Base-by-base conservation (phyloP, 2,329 filamentous ascomycete genomes). In the Alternaria sp. region DNA sequence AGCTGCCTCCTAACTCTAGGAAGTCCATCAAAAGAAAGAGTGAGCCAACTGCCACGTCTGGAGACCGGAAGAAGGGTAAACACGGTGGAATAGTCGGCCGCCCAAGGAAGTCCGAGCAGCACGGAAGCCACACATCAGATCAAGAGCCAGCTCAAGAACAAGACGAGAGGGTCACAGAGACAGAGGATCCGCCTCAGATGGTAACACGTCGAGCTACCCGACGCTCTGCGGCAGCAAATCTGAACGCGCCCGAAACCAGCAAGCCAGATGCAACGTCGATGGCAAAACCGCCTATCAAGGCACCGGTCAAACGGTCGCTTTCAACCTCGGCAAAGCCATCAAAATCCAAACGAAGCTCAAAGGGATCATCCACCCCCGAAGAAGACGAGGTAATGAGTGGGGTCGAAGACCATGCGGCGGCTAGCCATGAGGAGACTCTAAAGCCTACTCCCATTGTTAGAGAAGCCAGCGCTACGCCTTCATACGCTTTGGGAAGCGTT, bases 11-110 rank as follows among this genome's bases (percentile, higher is more conserved):
- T 21, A 61, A 50, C 25, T 64, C 59, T 12, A 46, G 60, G 3
- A 47, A 23, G 10, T 37, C 56, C 11, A 62, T 58, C 20, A 75
- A 73, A 44, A 65, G 71, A n/a, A 72, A 70, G 51, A 72, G 64
- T 33, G 67, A 71, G 28, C 46, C 50, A 21, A 57, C 3, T 53
- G 9, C 6, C 37, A 59, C 18, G 21, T 59, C 58, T 15, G 61
- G 59, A 30, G 49, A 46, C 26, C 54, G 28, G 4, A 71, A 73
- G 57, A 69, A 66, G 12, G 58, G 53, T 44, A 68, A 57, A 23
- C 63, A 63, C 33, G 64, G 66, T 12, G 66, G 63, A 6, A 49
- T 68, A n/a, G 54, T 71, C 21, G 68, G 69, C 5, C 63, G 70
- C 18, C 66, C 67, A 6, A 65, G 64, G 43, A 68, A 60, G 23